A percentile compares a stretch with the other conserved stretches of the same genome.
These are phyloP conservation scores for Plasmodium falciparum DNA, from an alignment of 169 alveolate species.

Conservation along the genomic window DNA sequence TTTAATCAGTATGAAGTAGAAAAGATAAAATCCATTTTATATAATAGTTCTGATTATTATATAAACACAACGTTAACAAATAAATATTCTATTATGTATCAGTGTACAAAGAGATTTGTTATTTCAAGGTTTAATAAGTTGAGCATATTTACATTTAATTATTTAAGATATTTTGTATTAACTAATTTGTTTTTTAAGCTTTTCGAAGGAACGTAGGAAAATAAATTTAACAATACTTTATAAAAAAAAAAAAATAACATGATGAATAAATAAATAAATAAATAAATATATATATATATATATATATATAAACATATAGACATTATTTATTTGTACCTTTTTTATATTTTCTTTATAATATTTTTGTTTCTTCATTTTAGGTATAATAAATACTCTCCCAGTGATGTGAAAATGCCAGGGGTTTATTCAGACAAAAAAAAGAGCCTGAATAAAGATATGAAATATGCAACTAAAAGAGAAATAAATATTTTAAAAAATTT, in stretches of 20 bases:
- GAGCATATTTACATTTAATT: constrained; percentile 46
- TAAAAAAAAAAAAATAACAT: neutral
- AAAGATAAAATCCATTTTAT: constrained; percentile 10
- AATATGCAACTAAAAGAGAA: constrained; percentile 67
- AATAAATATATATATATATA: neutral
- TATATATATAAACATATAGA: neutral
- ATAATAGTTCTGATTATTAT: constrained; percentile 45
- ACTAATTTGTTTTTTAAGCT: constrained; percentile 46
- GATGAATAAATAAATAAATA: neutral
- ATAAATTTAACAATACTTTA: neutral
- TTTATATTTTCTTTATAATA: too few relatives aligned
- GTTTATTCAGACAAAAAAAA: constrained; percentile 40
- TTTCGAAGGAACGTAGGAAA: constrained; percentile 45
- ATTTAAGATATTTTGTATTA: constrained; percentile 51
- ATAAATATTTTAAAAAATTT: constrained; percentile 22
- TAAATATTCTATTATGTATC: constrained; percentile 38
- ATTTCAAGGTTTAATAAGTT: constrained; percentile 26
- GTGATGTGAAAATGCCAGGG: constrained; percentile 76
- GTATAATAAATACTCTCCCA: constrained; percentile 61
- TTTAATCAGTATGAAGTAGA: constrained; percentile 25
- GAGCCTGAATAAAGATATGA: constrained; percentile 59
- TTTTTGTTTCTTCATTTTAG: constrained; percentile 5
- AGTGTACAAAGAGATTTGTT: constrained; percentile 56
- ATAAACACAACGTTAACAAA: constrained; percentile 17
- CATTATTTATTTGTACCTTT: too few relatives aligned